Evolutionary conservation across 2,329 filamentous ascomycete species (phyloP), one percentile per base, ranked within the genome.

Genomic region (Diplodia scrobiculata): DNA sequence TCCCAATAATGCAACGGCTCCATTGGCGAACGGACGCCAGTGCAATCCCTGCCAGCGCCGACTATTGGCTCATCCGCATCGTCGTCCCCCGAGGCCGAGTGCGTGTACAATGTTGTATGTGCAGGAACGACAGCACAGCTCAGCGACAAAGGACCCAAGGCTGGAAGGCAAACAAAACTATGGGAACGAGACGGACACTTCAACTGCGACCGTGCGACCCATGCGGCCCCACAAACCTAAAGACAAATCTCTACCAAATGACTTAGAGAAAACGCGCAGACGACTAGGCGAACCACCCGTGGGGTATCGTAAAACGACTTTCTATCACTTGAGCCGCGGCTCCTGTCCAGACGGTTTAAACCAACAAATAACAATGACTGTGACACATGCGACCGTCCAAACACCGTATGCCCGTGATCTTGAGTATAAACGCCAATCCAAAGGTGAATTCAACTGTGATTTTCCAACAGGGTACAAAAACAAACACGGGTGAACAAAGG

Each of bases 291-390:
- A 54, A 38, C 54, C 54, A 45, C 36, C 54, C 19, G 34, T 38
- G 34, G 36, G 55, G 55, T 60, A 60, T 60, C 55, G 55, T 41
- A 29, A 60, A 58, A 47, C 55, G 38, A 60, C 55, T 25, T 38
- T 60, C 55, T 60, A 60, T 60, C 17, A 36, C n/a, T 54, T n/a
- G 38, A 47, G 21, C 27, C 36, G 55, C 55, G 7, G 38, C 25
- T 25, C 25, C 58, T 50, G 34, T 62, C 58, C 38, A 62, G 21
- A 41, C 17, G 29, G 27, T 27, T 45, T n/a, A 9, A 29, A 34
- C 36, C 27, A 36, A 19, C 48, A 11, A 59, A 32, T 45, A 38
- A 47, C 14, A 59, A 59, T n/a, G 17, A 54, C 3, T 17, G 19
- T 38, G 17, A 55, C 32, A 55, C 17, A 55, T 38, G 36, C 14